Evolutionary conservation across 2,329 filamentous ascomycete species (phyloP), one percentile per base, ranked within the genome.

Genomic region (Calonectria pteridis): DNA sequence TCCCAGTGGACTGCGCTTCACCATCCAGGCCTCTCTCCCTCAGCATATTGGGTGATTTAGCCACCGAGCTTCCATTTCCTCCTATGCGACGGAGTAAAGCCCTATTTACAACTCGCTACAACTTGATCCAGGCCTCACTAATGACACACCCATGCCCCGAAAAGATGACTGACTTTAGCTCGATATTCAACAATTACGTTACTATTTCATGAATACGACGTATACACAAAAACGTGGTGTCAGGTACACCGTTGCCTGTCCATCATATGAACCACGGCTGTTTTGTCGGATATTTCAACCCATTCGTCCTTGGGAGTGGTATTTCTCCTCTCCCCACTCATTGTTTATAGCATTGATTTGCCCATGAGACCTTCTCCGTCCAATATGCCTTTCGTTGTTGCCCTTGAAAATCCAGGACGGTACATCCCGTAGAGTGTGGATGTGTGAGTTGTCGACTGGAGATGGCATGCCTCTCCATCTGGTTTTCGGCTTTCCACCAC

Each of bases 401-500:
- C 37, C 40, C 37, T 64, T 46, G 23, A 49, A 31, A 29, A 49
- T 26, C 63, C 28, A 67, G 68, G 55, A 43, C 43, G 72, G 46
- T 28, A 49, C 40, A 64, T 49, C 29, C 59, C 40, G 49, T 49
- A 53, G 62, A 62, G 71, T 59, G 29, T 64, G 66, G 18, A 23
- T 46, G 10, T 73, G 35, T 70, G n/a, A 64, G 67, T 67, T 73
- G 55, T 69, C 71, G 74, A 63, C 72, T 40, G 31, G 72, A 68
- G 55, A 40, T 62, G n/a, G 4, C 23, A 40, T n/a, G 35, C 14
- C 23, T 62, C 55, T 62, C 55, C 55, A 40, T 62, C 55, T 40
- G 35, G 33, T 26, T 40, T 62, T 74, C 69, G 77, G 74, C 72
- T 77, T 67, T 67, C 69, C 73, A 66, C 75, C 74, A 69, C 67